Evolutionary conservation across 2,329 filamentous ascomycete genomes (phyloP), one percentile per base, ranked within the genome.

Genomic region (Leptoxyphium fumago): DNA sequence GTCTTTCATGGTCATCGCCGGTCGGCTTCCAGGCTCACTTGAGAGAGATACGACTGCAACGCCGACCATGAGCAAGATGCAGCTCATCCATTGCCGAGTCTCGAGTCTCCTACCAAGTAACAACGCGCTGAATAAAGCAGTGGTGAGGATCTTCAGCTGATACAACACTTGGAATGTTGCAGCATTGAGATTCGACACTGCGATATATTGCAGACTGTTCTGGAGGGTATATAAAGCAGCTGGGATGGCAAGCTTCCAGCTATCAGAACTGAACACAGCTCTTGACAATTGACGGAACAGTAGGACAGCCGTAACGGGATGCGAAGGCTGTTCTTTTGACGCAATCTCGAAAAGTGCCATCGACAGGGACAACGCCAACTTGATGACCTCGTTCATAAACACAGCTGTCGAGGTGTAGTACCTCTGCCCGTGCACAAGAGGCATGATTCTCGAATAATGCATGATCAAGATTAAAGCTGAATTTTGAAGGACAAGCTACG

Each of bases 381-480:
- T 96, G 55, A 95, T 75, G 40, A 94, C 74, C 65, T 98, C 91
- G 63, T 88, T 91, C 50, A 96, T 72, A 61, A 96, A 85, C 44
- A 98, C 85, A 38, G 89, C 88, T 9, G 91, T 96, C 38, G 88
- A 95, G 34, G 89, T 81, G 55, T 91, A 85, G 64, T 95, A 96
- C 60, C 88, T 81, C 58, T 88, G 84, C 52, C 86, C 84, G 60
- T 81, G 79, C 9, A 75, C 71, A 9, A 80, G 73, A n/a, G 87
- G 83, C 88, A 95, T 95, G 48, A 93, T 79, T 51, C 88, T 78
- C 28, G 88, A 94, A 64, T 96, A 94, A 67, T 95, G 89, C 73
- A 94, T 83, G 45, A 95, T 78, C 52, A 89, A 67, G 48, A 86
- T 86, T 48, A 88, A 70, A 21, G 78, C 80, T 7, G 82, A 86